A percentile compares a stretch with the other conserved stretches of the same genome.
These are phyloP conservation scores for Colletotrichum noveboracense DNA, from an alignment of 2,329 filamentous ascomycete species.

Conservation along the genomic window DNA sequence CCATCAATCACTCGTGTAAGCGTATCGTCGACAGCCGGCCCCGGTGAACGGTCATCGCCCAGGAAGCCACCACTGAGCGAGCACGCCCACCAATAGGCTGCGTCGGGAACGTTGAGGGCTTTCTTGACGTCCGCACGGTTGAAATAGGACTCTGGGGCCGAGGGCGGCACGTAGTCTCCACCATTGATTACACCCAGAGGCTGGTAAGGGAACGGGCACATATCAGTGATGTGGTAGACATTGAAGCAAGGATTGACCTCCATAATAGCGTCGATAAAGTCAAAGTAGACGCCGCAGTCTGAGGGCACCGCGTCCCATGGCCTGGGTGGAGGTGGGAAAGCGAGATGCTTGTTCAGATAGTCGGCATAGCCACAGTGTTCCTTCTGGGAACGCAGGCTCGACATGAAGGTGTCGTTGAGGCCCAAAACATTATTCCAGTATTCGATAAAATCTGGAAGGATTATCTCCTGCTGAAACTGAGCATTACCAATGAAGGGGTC, in stretches of 20 bases:
- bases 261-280: constrained; percentile 46
- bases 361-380: constrained; percentile 66
- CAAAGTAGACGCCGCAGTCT: constrained; percentile 47
- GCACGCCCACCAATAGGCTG: constrained; percentile 29
- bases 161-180: constrained; percentile 46
- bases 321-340: constrained; percentile 58
- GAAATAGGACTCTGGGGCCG: constrained; percentile 70
- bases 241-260: constrained; percentile 80
- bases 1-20: constrained; percentile 32
- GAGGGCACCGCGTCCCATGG: constrained; percentile 55
- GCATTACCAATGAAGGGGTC: constrained; percentile 70
- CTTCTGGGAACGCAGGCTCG: constrained; percentile 55
- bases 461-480: constrained; percentile 46
- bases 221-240: constrained; percentile 76
- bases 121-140: constrained; percentile 72
- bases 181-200: constrained; percentile 72
- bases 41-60: constrained; percentile 10
- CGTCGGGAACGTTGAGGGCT: constrained; percentile 67
- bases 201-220: constrained; percentile 74
- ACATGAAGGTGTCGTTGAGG: constrained; percentile 64
- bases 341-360: constrained; percentile 65
- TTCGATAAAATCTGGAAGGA: constrained; percentile 64
- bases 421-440: constrained; percentile 65
- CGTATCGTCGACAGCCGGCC: constrained; percentile 4
- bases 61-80: constrained; percentile 29